These are phyloP conservation scores for Microdochium trichocladiopsis DNA, from an alignment of 2,329 filamentous ascomycete genomes.

Conservation along the genomic window DNA sequence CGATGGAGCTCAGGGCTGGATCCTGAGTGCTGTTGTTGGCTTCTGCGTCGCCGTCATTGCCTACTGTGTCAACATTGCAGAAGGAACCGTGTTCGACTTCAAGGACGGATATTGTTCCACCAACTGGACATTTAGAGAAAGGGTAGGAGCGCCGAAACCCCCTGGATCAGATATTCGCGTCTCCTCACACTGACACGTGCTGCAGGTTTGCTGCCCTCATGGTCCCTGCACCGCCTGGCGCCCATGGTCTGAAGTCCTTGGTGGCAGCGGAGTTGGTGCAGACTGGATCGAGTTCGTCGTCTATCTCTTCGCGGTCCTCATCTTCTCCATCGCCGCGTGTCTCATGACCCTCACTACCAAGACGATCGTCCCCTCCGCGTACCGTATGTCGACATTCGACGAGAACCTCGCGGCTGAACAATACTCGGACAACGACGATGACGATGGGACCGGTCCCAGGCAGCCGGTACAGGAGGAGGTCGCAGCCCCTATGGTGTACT, in stretches of 20 bases:
- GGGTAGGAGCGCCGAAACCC: conserved; percentile 31
- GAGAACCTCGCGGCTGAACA: conserved; percentile 77
- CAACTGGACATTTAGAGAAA: conserved; percentile 68
- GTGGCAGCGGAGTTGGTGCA: conserved; percentile 34
- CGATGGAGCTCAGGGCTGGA: conserved; percentile 89
- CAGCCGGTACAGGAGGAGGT: conserved; percentile 9
- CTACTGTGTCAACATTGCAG: conserved; percentile 83
- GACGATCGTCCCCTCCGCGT: conserved; percentile 83
- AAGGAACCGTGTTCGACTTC: conserved; percentile 78
- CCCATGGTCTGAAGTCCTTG: conserved; percentile 44
- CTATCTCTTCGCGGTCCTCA: conserved; percentile 66
- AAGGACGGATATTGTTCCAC: conserved; percentile 79
- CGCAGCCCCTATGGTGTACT: conserved; percentile 78
- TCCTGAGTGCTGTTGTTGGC: conserved; percentile 84
- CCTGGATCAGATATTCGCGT: neutral
- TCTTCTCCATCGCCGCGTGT: conserved; percentile 66
- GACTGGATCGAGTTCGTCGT: conserved; percentile 69
- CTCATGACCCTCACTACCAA: conserved; percentile 82
- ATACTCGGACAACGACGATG: conserved; percentile 32
- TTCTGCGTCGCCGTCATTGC: conserved; percentile 78
- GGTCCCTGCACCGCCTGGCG: conserved; percentile 50
- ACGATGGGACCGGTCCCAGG: conserved; percentile 32
- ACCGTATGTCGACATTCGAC: conserved; percentile 81
- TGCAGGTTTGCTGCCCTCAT: conserved; percentile 46
- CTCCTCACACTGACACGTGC: conserved; percentile 1